phyloP scores from a whole-genome alignment of 2,329 filamentous ascomycete genomes.

The Botryosphaeria agaves region DNA sequence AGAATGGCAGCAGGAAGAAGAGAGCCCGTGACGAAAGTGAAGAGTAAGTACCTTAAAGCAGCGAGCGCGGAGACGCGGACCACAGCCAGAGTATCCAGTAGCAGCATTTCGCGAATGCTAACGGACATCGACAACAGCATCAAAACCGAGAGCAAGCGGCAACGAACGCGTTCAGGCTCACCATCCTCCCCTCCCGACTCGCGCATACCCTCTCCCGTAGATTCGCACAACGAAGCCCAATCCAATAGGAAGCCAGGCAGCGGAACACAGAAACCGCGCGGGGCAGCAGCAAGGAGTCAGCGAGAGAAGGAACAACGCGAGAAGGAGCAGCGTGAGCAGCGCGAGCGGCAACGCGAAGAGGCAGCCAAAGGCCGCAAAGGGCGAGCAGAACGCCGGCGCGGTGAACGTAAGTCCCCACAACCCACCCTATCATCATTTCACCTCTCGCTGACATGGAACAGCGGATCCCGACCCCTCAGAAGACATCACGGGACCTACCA shows the following conservation, averaged over 20 bases:
- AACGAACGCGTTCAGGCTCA: constrained; percentile 65
- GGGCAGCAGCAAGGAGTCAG: constrained; percentile 30
- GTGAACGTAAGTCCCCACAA: constrained; percentile 44
- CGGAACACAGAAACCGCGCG: constrained; percentile 23
- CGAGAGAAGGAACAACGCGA: constrained; percentile 50
- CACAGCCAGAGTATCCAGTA: too few relatives aligned
- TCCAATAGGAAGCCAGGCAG: constrained; percentile 5
- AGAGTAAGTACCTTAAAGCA: constrained; percentile 68
- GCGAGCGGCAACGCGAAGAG: too few relatives aligned
- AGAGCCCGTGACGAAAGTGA: constrained; percentile 80
- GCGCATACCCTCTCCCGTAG: constrained; percentile 34
- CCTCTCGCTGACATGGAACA: too few relatives aligned
- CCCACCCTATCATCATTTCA: too few relatives aligned
- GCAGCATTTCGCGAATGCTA: constrained; percentile 3
- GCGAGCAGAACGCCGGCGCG: constrained; percentile 61
- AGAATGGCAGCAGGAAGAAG: constrained; percentile 50
- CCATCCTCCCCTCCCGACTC: constrained; percentile 36
- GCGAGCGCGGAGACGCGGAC: too few relatives aligned
- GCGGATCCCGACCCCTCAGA: constrained; percentile 6
- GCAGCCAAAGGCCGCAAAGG: constrained; percentile 66
- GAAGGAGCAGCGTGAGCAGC: constrained; percentile 47
- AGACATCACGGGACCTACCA: constrained; percentile 11
- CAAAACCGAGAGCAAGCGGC: constrained; percentile 57
- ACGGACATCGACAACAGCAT: too few relatives aligned
- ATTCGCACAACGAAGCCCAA: constrained; percentile 52